phyloP scores from a whole-genome alignment of 2,329 filamentous ascomycete genomes.

The Zymoseptoria ardabiliae region DNA sequence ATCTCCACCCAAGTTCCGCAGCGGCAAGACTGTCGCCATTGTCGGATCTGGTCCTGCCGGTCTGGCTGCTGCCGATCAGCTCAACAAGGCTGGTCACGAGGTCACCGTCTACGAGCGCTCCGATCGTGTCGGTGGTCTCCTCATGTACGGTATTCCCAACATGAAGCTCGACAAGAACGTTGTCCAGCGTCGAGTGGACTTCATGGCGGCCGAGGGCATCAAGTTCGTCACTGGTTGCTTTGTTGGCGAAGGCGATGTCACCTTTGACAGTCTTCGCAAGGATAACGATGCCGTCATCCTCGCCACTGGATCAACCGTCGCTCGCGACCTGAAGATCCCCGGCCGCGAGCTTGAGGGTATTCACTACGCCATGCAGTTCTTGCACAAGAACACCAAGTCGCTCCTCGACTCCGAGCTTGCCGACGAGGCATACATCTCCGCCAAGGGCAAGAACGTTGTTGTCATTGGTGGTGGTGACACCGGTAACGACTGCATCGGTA shows the following conservation, averaged over 20 bases:
- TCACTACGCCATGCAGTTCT: constrained; percentile 94
- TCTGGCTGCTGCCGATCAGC: constrained; percentile 82
- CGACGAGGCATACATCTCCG: constrained; percentile 82
- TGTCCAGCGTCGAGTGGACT: constrained; percentile 89
- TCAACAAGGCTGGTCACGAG: constrained; percentile 82
- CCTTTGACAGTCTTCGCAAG: constrained; percentile 63
- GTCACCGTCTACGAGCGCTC: constrained; percentile 91
- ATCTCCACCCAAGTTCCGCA: constrained; percentile 66
- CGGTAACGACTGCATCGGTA: constrained; percentile 96
- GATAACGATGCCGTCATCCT: constrained; percentile 79
- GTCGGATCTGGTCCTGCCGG: constrained; percentile 90
- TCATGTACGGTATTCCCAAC: constrained; percentile 98
- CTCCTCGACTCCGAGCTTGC: constrained; percentile 82
- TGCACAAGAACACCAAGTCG: constrained; percentile 97
- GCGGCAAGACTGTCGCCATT: constrained; percentile 79
- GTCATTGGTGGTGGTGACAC: constrained; percentile 98
- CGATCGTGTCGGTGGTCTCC: constrained; percentile 79
- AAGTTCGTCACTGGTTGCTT: constrained; percentile 70
- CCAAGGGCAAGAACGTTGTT: constrained; percentile 90
- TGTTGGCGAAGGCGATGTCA: constrained; percentile 65
- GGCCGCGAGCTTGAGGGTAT: constrained; percentile 82
- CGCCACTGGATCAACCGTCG: constrained; percentile 86
- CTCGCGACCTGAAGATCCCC: constrained; percentile 85
- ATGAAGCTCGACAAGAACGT: constrained; percentile 99
- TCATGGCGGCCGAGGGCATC: constrained; percentile 86